phyloP scores from a whole-genome alignment of 495 filamentous ascomycete species.

The Penicillium odoratum region DNA sequence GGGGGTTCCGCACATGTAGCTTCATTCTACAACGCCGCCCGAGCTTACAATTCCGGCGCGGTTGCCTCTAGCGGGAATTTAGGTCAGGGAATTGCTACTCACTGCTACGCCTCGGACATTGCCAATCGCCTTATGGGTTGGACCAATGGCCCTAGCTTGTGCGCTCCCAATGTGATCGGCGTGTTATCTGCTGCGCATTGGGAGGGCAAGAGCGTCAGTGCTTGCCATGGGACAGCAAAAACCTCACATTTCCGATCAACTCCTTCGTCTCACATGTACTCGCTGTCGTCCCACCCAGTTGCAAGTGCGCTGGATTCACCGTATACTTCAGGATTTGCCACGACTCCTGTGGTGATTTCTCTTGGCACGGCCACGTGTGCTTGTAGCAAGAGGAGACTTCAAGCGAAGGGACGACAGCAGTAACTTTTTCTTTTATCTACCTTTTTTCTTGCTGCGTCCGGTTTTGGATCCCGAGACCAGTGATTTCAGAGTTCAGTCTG shows the following conservation, averaged over 20 bases:
- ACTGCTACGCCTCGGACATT: constrained; percentile 58
- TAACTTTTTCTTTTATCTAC: neutral
- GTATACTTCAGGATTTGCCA: neutral
- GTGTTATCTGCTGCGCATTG: neutral
- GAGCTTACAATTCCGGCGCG: constrained; percentile 59
- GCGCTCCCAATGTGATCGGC: constrained; percentile 15
- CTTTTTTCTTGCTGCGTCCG: neutral
- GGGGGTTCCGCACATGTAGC: constrained; percentile 32
- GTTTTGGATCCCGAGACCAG: too few relatives aligned
- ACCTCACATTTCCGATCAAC: neutral
- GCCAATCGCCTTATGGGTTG: constrained; percentile 57
- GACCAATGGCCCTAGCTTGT: constrained; percentile 28
- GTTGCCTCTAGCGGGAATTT: constrained; percentile 47
- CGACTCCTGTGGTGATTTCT: neutral
- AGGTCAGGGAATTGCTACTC: constrained; percentile 50
- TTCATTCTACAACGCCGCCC: constrained; percentile 51
- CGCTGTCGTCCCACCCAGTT: neutral
- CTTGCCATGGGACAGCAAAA: neutral
- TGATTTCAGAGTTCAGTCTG: too few relatives aligned
- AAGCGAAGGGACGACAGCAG: neutral
- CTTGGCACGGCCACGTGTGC: neutral
- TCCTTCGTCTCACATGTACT: neutral
- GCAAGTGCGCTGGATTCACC: neutral
- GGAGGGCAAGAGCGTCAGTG: constrained; percentile 1
- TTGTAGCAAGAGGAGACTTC: neutral